These are phyloP conservation scores for Aspergillus hancockii DNA, from an alignment of 495 filamentous ascomycete species.

Conservation along the genomic window DNA sequence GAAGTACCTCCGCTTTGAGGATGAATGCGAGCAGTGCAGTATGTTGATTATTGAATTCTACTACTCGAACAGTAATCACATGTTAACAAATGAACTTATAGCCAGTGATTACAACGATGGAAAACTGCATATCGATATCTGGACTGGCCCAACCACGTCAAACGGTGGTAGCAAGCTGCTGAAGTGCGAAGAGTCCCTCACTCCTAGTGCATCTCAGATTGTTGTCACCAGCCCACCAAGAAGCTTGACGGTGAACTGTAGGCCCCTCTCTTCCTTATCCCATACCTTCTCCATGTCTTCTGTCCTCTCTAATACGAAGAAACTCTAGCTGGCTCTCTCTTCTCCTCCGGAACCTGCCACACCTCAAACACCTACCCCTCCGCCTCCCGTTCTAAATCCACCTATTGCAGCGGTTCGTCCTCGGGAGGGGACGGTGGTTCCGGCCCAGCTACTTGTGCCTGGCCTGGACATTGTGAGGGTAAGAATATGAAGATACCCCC, in stretches of 20 bases:
- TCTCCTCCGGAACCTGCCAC: neutral
- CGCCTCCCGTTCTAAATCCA: neutral
- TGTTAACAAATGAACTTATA: neutral
- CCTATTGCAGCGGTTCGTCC: constrained; percentile 4
- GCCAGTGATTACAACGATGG: constrained; percentile 3
- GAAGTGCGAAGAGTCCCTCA: constrained; percentile 4
- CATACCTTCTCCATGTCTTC: neutral
- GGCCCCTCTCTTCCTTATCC: neutral
- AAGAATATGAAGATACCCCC: constrained; percentile 1
- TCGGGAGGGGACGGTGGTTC: neutral
- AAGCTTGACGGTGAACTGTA: constrained; percentile 2
- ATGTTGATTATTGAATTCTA: neutral
- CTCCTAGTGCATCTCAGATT: constrained; percentile 4
- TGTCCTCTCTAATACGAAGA: neutral
- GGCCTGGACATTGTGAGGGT: constrained; percentile 27
- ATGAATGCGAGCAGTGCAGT: constrained; percentile 24
- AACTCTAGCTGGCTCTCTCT: neutral
- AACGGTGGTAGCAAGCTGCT: constrained; percentile 1
- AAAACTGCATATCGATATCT: constrained; percentile 11
- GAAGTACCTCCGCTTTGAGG: constrained; percentile 44
- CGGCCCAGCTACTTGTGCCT: constrained; percentile 13
- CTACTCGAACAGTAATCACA: neutral
- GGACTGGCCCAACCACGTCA: constrained; percentile 1
- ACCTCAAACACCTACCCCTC: neutral
- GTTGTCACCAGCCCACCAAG: neutral